phyloP scores from a whole-genome alignment of 1,284 basidiomycete species.

The Ustilago xerochloae region DNA sequence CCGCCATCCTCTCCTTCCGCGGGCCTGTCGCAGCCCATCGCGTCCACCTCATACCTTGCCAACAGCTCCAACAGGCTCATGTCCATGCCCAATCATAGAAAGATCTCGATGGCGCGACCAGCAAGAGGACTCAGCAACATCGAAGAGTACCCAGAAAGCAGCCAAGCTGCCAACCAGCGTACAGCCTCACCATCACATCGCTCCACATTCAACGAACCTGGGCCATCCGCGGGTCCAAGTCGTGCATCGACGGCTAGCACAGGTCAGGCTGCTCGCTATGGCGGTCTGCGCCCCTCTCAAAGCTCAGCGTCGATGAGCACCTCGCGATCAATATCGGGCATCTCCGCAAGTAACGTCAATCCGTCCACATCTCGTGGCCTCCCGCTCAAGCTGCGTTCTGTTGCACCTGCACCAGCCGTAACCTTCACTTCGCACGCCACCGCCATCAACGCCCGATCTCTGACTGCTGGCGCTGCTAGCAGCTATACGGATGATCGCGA shows the following conservation, averaged over 20 bases:
- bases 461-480: constrained; percentile 19
- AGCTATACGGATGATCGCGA: constrained; percentile 50
- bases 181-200: constrained; percentile 18
- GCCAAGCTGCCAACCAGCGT: constrained; percentile 6
- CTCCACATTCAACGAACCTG: constrained; percentile 10
- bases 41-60: constrained; percentile 14
- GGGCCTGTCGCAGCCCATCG: background rate
- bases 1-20: background rate
- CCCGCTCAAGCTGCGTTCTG: constrained; percentile 36
- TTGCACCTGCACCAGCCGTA: constrained; percentile 51
- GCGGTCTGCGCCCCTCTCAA: constrained; percentile 14
- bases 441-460: constrained; percentile 40
- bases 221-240: constrained; percentile 8
- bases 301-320: constrained; percentile 24
- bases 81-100: constrained; percentile 30
- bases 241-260: background rate
- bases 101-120: constrained; percentile 27
- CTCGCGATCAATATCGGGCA: constrained; percentile 15
- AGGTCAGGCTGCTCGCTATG: background rate
- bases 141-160: constrained; percentile 38
- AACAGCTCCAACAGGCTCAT: constrained; percentile 14
- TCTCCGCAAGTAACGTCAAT: background rate
- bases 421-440: constrained; percentile 51
- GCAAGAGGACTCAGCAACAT: constrained; percentile 46
- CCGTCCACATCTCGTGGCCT: constrained; percentile 7